Evolutionary conservation across 129 eudicot species (phyloP).

Genomic region (Scalesia atractyloides): DNA sequence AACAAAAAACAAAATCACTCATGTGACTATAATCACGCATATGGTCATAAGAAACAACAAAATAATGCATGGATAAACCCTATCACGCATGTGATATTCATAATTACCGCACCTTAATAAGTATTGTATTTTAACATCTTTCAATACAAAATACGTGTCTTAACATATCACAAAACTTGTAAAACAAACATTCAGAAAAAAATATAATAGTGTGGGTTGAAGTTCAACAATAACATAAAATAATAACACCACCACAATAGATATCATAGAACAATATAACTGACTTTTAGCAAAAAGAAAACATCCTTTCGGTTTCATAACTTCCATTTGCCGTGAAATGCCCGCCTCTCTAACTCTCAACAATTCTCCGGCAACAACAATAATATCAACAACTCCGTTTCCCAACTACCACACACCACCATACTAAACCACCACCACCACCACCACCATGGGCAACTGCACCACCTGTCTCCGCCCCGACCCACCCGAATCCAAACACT

Average conservation of each 20-base stretch:
- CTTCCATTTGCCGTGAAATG: slow-evolving; percentile 39
- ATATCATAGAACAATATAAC: slow-evolving; percentile 20
- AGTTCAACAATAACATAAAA: neutral
- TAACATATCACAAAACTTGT: no score
- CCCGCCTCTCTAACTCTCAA: slow-evolving; percentile 31
- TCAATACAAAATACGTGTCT: no score
- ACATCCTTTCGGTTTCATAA: slow-evolving; percentile 2
- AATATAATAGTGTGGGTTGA: no score
- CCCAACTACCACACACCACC: slow-evolving; percentile 27
- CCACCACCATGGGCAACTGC: slow-evolving; percentile 80
- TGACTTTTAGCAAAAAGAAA: slow-evolving; percentile 41
- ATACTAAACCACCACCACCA: slow-evolving; percentile 4
- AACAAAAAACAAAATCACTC: no score
- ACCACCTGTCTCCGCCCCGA: slow-evolving; percentile 65
- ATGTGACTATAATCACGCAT: no score
- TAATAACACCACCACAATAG: neutral
- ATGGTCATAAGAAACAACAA: no score
- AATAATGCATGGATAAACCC: no score
- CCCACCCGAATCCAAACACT: slow-evolving; percentile 31
- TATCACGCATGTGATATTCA: no score
- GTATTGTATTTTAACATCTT: no score
- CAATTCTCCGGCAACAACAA: slow-evolving; percentile 18
- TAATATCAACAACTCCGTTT: neutral
- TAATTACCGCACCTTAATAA: no score
- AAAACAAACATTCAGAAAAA: neutral